Base-by-base conservation (phyloP, 768 basidiomycete species). In the Boletus rubropictus region DNA sequence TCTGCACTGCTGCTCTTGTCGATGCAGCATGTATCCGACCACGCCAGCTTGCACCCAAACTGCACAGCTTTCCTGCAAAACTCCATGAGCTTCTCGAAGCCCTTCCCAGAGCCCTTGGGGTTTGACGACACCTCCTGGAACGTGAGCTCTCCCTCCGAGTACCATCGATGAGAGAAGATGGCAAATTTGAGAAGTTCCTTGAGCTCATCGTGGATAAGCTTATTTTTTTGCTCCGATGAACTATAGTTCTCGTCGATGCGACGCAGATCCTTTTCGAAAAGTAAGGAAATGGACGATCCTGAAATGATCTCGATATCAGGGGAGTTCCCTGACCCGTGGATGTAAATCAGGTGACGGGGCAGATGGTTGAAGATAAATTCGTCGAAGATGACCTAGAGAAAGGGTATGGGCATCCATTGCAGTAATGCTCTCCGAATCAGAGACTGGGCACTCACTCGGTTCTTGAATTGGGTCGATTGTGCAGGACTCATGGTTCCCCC, bases 141-240 rank as follows among this genome's bases (percentile, higher is more conserved):
- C 20, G 39, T 27, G 4, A 46, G 49, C 7, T 56, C 49, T 22
- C 50, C 54, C 7, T 52, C 46, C 5, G 39, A 40, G 29, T 39
- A 33, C 50, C 55, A 56, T 24, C 55, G 33, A 20, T 56, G 55
- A 15, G 54, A 56, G 18, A 56, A 52, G 18, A 56, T 48, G 24
- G 54, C 54, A 5, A 51, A 56, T 21, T 25, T 44, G 6, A 55
- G 53, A 1, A 50, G 5, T 0, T 36, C 15, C 18, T 27, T 44
- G 9, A 55, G 54, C 18, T 14, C n/a, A 5, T 36, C 15, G 20
- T 12, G 36, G 33, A 55, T 35, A n/a, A 12, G 15, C 15, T 42
- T 21, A 15, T 31, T 42, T 4, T n/a, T 27, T 1, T 11, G 2
- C 28, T n/a, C 9, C 9, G 20, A 31, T 18, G 17, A 42, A 2